A percentile compares a stretch with the other conserved stretches of the same genome.
Evolutionary conservation across 1,284 basidiomycete species (phyloP).

Genomic region (Volvariella volvacea): DNA sequence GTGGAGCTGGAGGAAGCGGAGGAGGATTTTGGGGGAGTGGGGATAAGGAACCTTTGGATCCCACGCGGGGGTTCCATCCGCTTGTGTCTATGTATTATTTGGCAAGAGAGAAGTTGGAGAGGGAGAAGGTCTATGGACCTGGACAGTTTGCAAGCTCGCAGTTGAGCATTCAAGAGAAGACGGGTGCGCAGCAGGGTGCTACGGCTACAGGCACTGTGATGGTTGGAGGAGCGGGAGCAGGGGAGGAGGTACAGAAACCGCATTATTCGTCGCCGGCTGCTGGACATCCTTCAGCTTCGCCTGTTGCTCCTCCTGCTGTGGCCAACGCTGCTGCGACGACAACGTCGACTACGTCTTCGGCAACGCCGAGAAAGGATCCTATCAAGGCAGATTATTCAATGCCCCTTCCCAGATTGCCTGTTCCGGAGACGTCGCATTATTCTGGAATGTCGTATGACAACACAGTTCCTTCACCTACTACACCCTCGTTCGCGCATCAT

Average conservation of each 20-base stretch:
- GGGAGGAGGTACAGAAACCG: not conserved
- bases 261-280: too few relatives aligned
- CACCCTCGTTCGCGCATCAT: slow-evolving; percentile 34
- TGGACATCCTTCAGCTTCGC: too few relatives aligned
- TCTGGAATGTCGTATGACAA: slow-evolving; percentile 72
- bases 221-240: slow-evolving; percentile 1
- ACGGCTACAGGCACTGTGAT: not conserved
- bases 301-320: slow-evolving; percentile 8
- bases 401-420: slow-evolving; percentile 74
- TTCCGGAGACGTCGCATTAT: slow-evolving; percentile 74
- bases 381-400: slow-evolving; percentile 72
- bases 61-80: slow-evolving; percentile 91
- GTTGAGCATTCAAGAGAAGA: slow-evolving; percentile 34
- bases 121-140: slow-evolving; percentile 88
- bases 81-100: slow-evolving; percentile 96
- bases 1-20: too few relatives aligned
- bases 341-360: slow-evolving; percentile 12
- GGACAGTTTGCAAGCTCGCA: slow-evolving; percentile 94
- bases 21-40: too few relatives aligned
- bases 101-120: slow-evolving; percentile 90
- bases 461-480: slow-evolving; percentile 47
- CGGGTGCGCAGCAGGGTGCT: slow-evolving; percentile 1
- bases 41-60: slow-evolving; percentile 62
- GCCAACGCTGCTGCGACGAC: slow-evolving; percentile 17
- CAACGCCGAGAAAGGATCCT: slow-evolving; percentile 7